Evolutionary conservation across 2,329 filamentous ascomycete genomes (phyloP).

Genomic region (Drechslerella coelobrocha): DNA sequence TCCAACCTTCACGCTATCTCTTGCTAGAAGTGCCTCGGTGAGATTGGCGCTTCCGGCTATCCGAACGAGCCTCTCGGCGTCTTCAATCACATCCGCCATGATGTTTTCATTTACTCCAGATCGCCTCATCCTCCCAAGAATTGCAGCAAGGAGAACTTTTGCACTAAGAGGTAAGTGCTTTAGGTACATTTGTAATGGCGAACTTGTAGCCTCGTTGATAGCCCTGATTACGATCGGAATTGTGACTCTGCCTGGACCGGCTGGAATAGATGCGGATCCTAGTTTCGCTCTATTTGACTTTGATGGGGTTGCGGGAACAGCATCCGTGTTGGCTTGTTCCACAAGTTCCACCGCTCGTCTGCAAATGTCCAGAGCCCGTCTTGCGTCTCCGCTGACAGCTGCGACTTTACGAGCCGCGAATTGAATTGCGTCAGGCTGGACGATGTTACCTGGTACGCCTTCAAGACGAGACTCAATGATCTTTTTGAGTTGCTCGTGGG

Average conservation of each 20-base stretch:
- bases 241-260: constrained; percentile 71
- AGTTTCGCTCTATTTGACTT: constrained; percentile 55
- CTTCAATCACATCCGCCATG: constrained; percentile 86
- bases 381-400: constrained; percentile 91
- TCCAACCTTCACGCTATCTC: constrained; percentile 53
- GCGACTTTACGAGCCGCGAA: constrained; percentile 97
- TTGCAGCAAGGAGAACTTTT: constrained; percentile 83
- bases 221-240: constrained; percentile 93
- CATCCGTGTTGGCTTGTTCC: constrained; percentile 64
- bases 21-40: constrained; percentile 66
- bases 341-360: constrained; percentile 92
- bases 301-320: constrained; percentile 65
- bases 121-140: constrained; percentile 78
- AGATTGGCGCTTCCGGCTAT: constrained; percentile 69
- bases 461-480: constrained; percentile 95
- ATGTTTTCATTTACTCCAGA: constrained; percentile 87
- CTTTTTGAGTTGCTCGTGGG: constrained; percentile 93
- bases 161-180: constrained; percentile 79
- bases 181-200: constrained; percentile 87
- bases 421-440: constrained; percentile 90
- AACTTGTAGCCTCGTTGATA: constrained; percentile 92
- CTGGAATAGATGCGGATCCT: constrained; percentile 54
- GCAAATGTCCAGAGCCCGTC: constrained; percentile 92
- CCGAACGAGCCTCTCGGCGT: constrained; percentile 73
- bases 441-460: constrained; percentile 85